Base-by-base conservation (phyloP, 139 green algal genomes). In the Spirogloea muscicola region DNA sequence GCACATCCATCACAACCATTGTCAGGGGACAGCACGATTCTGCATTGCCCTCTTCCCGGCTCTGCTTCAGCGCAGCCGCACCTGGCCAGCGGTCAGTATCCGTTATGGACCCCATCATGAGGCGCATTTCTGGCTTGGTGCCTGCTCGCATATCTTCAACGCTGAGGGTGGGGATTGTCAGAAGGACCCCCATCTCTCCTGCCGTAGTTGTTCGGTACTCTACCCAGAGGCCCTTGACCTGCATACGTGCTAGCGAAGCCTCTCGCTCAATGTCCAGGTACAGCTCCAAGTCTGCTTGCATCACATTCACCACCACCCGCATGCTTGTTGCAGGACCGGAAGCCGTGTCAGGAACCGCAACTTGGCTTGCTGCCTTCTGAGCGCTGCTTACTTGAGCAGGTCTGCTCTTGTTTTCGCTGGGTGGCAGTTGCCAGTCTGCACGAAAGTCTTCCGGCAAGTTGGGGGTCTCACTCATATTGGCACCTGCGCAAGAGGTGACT, bases 381-480 rank as follows among this genome's bases (percentile, higher is more conserved):
- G n/a, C n/a, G n/a, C n/a, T n/a, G n/a, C n/a, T n/a, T n/a, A n/a
- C n/a, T n/a, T n/a, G n/a, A n/a, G n/a, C n/a, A n/a, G n/a, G n/a
- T n/a, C n/a, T n/a, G n/a, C n/a, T n/a, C n/a, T n/a, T n/a, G n/a
- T n/a, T n/a, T n/a, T n/a, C n/a, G n/a, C n/a, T n/a, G n/a, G n/a
- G n/a, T n/a, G n/a, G n/a, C n/a, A n/a, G n/a, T n/a, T n/a, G n/a
- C n/a, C n/a, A n/a, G n/a, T n/a, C 4, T 13, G 38, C 5, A 7
- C 69, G 46, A 21, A 81, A 80, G 36, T 73, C 31, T 6, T 63
- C 36, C 25, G 72, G 72, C 29, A 79, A 16, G 13, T 77, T 36
- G 3, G 68, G 66, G n/a, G 65, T 41, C 55, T 87, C 86, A 1
- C 10, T 40, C 29, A 96, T 84, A 74, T 96, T 96, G 72, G 59